Evolutionary conservation across 2,329 filamentous ascomycete species (phyloP).

Genomic region (Didymella lethalis): DNA sequence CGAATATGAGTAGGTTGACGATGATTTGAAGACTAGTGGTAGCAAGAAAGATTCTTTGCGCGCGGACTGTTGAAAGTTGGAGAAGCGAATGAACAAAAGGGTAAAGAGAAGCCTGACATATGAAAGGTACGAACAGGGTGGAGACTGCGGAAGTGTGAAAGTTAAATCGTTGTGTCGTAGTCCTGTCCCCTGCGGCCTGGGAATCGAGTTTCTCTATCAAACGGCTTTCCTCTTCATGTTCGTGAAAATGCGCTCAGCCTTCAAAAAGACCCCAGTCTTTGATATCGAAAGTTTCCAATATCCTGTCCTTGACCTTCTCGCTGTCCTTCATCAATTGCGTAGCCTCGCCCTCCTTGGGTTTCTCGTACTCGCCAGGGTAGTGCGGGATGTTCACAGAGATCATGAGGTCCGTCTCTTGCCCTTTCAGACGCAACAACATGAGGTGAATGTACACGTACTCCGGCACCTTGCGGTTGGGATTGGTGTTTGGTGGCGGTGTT

Average conservation of each 20-base stretch:
- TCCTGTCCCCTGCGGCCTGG: background rate
- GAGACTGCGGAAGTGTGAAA: background rate
- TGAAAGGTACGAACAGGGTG: background rate
- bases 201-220: background rate
- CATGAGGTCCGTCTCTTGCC: slow-evolving; percentile 79
- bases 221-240: background rate
- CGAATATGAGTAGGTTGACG: background rate
- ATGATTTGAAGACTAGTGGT: background rate
- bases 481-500: slow-evolving; percentile 46
- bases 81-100: background rate
- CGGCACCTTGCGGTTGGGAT: slow-evolving; percentile 45
- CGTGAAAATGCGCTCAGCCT: slow-evolving; percentile 18
- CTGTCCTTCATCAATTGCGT: slow-evolving; percentile 67
- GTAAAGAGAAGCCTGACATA: background rate
- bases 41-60: background rate
- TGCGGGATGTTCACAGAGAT: slow-evolving; percentile 90
- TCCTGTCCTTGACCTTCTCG: slow-evolving; percentile 70
- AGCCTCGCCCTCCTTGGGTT: slow-evolving; percentile 67
- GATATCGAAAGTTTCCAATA: slow-evolving; percentile 78
- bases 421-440: slow-evolving; percentile 77
- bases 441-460: slow-evolving; percentile 78
- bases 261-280: slow-evolving; percentile 81
- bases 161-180: background rate
- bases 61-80: background rate
- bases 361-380: slow-evolving; percentile 75